These are phyloP conservation scores for Gautieria morchelliformis DNA, from an alignment of 768 basidiomycete species.

Conservation along the genomic window DNA sequence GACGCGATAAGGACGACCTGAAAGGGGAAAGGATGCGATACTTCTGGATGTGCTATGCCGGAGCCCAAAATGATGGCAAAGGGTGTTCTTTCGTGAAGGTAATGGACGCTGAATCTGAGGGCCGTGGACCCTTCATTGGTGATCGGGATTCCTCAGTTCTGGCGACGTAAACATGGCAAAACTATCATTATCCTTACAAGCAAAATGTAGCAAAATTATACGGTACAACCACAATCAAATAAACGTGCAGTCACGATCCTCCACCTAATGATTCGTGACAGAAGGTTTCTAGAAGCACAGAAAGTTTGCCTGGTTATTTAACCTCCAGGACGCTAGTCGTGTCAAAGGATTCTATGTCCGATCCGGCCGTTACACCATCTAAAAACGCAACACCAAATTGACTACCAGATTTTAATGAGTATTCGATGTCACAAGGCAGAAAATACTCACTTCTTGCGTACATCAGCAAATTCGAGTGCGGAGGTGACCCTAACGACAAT, in stretches of 20 bases:
- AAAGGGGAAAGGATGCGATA: slow-evolving; percentile 48
- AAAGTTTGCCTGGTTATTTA: slow-evolving; percentile 72
- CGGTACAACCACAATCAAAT: neutral
- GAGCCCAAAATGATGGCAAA: slow-evolving; percentile 77
- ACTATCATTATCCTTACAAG: neutral
- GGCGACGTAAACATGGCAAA: neutral
- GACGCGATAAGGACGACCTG: slow-evolving; percentile 28
- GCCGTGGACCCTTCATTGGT: slow-evolving; percentile 41
- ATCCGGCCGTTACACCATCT: slow-evolving; percentile 69
- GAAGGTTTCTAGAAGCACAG: slow-evolving; percentile 66
- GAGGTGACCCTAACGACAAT: slow-evolving; percentile 90
- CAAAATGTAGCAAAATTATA: neutral
- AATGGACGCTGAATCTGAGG: slow-evolving; percentile 61
- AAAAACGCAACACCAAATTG: slow-evolving; percentile 82
- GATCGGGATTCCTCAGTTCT: slow-evolving; percentile 8
- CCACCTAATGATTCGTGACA: slow-evolving; percentile 21
- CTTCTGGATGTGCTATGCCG: slow-evolving; percentile 79
- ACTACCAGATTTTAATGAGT: slow-evolving; percentile 28
- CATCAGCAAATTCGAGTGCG: slow-evolving; percentile 82
- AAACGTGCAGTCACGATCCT: neutral
- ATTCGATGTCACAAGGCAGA: neutral
- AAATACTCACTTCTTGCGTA: slow-evolving; percentile 73
- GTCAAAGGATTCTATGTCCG: slow-evolving; percentile 75
- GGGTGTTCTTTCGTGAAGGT: slow-evolving; percentile 69
- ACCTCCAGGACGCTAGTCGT: slow-evolving; percentile 84